Evolutionary conservation across 345 rosid genomes (phyloP).

Genomic region (Carallia brachiata): DNA sequence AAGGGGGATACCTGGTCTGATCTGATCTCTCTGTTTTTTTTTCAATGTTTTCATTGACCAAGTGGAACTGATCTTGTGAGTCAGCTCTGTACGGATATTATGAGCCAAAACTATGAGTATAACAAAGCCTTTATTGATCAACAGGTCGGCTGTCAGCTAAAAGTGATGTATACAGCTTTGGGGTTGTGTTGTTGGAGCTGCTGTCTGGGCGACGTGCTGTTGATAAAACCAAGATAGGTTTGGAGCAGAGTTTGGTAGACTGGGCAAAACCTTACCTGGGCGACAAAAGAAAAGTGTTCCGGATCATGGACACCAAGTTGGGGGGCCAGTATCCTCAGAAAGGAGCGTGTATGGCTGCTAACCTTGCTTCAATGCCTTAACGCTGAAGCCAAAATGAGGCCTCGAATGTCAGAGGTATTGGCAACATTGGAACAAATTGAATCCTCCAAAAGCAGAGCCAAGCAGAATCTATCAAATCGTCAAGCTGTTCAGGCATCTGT

Average conservation of each 20-base stretch:
- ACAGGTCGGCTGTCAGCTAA: constrained; percentile 93
- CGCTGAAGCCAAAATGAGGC: constrained; percentile 70
- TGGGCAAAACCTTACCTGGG: constrained; percentile 93
- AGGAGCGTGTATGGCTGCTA: constrained; percentile 73
- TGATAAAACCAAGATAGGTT: constrained; percentile 75
- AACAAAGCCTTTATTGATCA: constrained; percentile 22
- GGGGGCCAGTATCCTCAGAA: constrained; percentile 97
- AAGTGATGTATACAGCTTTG: constrained; percentile 98
- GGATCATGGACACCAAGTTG: constrained; percentile 95
- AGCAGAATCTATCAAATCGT: constrained; percentile 29
- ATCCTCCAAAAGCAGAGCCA: constrained; percentile 34
- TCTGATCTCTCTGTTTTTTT: background rate
- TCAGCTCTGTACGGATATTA: background rate
- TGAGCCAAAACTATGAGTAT: background rate
- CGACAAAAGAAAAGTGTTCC: constrained; percentile 77
- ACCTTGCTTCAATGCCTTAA: constrained; percentile 69
- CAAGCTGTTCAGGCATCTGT: constrained; percentile 31
- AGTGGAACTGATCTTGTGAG: background rate
- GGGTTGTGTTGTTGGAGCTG: constrained; percentile 88
- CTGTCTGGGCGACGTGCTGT: constrained; percentile 91
- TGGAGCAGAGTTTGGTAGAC: constrained; percentile 86
- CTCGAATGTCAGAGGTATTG: constrained; percentile 83
- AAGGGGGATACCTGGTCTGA: background rate
- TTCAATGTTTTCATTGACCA: background rate
- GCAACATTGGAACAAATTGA: constrained; percentile 62